Conservation (phyloP, 768 basidiomycete genomes). For the Calocera cornea region DNA sequence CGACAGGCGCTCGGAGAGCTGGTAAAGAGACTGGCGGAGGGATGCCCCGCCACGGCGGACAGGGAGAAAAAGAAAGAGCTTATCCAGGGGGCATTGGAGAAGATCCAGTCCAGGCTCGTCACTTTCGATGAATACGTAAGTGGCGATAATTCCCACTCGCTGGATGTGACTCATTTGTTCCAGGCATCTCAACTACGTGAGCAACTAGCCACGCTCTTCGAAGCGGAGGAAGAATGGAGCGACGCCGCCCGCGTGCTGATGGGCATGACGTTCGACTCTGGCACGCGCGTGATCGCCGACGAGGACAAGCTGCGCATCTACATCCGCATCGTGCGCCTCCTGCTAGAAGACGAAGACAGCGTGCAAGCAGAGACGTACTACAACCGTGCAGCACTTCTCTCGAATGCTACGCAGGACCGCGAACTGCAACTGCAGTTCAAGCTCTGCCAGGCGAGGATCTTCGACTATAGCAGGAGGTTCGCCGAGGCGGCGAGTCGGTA, state of each 20-base stretch:
- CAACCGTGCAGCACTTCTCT: conserved; percentile 83
- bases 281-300: conserved; percentile 71
- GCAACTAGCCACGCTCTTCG: conserved; percentile 81
- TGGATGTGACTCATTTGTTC: not conserved
- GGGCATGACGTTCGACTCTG: conserved; percentile 82
- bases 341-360: conserved; percentile 92
- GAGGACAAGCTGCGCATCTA: conserved; percentile 81
- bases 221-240: conserved; percentile 84
- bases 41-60: conserved; percentile 33
- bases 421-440: conserved; percentile 76
- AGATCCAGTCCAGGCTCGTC: conserved; percentile 64
- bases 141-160: not conserved
- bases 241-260: conserved; percentile 85
- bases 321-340: conserved; percentile 83
- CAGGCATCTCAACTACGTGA: conserved; percentile 75
- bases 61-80: conserved; percentile 51
- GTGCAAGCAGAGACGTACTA: conserved; percentile 97
- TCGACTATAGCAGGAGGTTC: conserved; percentile 84
- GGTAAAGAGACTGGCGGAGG: conserved; percentile 51
- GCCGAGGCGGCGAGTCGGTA: conserved; percentile 87
- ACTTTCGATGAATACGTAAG: conserved; percentile 92
- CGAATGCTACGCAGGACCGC: conserved; percentile 64
- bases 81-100: conserved; percentile 57
- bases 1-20: conserved; percentile 78
- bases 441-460: conserved; percentile 86